These are phyloP conservation scores for Hericium alpestre DNA, from an alignment of 768 basidiomycete species.

Conservation along the genomic window DNA sequence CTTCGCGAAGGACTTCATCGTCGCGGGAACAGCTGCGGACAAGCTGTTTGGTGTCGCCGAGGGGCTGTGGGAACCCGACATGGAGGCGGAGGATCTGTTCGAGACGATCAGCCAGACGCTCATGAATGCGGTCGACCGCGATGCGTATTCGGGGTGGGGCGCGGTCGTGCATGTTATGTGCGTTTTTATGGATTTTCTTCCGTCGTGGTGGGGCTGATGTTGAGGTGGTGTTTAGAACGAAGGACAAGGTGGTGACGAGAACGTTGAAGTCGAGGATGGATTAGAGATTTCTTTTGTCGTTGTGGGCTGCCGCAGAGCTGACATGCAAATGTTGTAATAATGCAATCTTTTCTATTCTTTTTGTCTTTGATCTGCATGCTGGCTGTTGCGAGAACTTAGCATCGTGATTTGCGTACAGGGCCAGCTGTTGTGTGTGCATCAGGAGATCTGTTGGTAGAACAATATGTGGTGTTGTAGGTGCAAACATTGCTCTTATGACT, in stretches of 20 bases:
- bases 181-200: conserved; percentile 22
- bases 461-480: neutral
- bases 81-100: conserved; percentile 93
- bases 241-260: conserved; percentile 70
- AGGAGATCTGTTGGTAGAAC: neutral
- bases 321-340: neutral
- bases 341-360: neutral
- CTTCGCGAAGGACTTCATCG: conserved; percentile 94
- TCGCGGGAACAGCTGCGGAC: conserved; percentile 82
- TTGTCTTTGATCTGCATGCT: neutral
- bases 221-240: conserved; percentile 36
- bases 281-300: conserved; percentile 26
- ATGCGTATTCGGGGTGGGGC: conserved; percentile 96
- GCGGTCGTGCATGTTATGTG: conserved; percentile 92
- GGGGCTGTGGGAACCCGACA: conserved; percentile 94
- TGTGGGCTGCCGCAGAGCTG: neutral
- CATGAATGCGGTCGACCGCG: conserved; percentile 89
- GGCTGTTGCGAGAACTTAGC: neutral
- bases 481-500: neutral
- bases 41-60: conserved; percentile 97
- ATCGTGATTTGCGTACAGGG: neutral
- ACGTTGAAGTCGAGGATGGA: conserved; percentile 90
- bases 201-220: conserved; percentile 2
- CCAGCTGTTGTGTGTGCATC: neutral
- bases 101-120: conserved; percentile 97